Percentiles rank a stretch among this genome's conserved stretches.
Conservation (phyloP, 2,329 filamentous ascomycete genomes). For the Akanthomyces lecanii region DNA sequence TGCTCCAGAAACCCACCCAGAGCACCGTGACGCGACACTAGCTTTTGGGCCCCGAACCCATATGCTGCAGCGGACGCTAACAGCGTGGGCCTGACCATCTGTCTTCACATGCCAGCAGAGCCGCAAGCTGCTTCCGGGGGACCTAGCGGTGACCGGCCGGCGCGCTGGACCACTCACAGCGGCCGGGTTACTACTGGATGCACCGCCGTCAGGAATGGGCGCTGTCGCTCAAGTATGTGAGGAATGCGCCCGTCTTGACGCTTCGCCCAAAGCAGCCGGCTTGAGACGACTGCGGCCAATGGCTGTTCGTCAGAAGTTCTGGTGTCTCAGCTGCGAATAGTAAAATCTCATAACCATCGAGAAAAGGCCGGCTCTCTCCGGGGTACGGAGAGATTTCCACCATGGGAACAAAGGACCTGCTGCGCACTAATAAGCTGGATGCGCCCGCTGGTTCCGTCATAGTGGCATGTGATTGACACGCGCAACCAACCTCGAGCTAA, state of each 20-base stretch:
- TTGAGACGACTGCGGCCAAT: no score
- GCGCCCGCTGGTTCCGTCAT: constrained; percentile 2
- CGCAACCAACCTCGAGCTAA: constrained; percentile 1
- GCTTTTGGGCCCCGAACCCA: not conserved
- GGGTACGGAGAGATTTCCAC: not conserved
- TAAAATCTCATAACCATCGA: not conserved
- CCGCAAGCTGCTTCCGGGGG: constrained; percentile 2
- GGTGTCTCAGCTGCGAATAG: not conserved
- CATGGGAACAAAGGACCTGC: not conserved
- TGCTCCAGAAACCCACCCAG: not conserved
- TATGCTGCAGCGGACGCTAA: no score
- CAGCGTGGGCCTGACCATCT: not conserved
- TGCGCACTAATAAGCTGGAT: not conserved
- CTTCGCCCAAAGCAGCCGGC: not conserved
- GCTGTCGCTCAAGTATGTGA: not conserved
- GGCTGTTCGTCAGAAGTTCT: not conserved
- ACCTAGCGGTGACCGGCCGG: not conserved
- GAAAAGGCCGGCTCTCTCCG: not conserved
- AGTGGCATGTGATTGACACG: constrained; percentile 17
- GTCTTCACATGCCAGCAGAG: not conserved
- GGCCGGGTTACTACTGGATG: not conserved
- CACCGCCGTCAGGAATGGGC: constrained; percentile 1
- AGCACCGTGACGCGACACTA: not conserved
- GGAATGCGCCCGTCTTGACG: not conserved
- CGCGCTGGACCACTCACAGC: constrained; percentile 12